Evolutionary conservation across 257 asterid genomes (phyloP).

Genomic region (Solanum microdontum): DNA sequence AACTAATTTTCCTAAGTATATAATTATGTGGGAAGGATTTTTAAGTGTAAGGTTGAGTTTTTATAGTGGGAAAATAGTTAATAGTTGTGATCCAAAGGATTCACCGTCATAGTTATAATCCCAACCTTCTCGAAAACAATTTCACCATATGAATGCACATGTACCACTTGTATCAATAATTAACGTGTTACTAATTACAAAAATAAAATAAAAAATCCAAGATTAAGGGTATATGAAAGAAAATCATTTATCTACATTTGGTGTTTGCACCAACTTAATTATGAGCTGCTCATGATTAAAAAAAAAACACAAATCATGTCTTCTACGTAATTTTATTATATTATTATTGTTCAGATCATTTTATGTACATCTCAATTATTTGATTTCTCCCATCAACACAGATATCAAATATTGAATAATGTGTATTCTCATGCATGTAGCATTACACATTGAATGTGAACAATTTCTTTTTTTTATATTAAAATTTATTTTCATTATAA

Average conservation of each 20-base stretch:
- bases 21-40: not conserved
- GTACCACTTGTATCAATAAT: not conserved
- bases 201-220: not conserved
- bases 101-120: not conserved
- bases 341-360: not conserved
- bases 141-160: not conserved
- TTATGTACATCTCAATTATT: not conserved
- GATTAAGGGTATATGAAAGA: not conserved
- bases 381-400: not conserved
- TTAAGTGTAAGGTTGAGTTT: not conserved
- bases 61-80: not conserved
- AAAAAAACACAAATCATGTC: not conserved
- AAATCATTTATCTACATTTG: not conserved
- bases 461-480: not conserved
- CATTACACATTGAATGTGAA: not conserved
- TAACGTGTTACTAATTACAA: not conserved
- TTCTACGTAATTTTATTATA: not conserved
- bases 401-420: not conserved
- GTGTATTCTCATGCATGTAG: not conserved
- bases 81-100: conserved; percentile 2
- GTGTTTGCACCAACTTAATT: not conserved
- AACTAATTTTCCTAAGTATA: not conserved
- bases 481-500: not conserved
- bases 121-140: not conserved
- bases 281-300: not conserved